These are phyloP conservation scores for Aspergillus sp. DNA, from an alignment of 2,329 filamentous ascomycete species.

Conservation along the genomic window DNA sequence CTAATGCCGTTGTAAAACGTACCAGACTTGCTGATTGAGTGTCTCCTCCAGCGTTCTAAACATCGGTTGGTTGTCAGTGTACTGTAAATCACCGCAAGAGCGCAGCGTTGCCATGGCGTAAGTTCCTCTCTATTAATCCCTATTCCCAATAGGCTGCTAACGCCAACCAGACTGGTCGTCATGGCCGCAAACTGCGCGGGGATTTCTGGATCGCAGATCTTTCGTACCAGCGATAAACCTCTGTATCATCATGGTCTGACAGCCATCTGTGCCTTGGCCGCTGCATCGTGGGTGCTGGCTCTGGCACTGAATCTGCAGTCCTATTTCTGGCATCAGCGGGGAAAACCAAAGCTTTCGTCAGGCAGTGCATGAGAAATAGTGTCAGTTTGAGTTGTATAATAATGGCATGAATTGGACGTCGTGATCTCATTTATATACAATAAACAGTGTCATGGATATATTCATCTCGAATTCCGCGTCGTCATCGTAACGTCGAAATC, in stretches of 20 bases:
- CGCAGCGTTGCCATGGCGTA: slow-evolving; percentile 61
- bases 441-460: not conserved
- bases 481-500: not conserved
- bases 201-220: slow-evolving; percentile 63
- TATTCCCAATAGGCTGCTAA: not conserved
- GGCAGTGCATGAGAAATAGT: not conserved
- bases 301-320: slow-evolving; percentile 22
- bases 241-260: slow-evolving; percentile 31
- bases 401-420: not conserved
- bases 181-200: slow-evolving; percentile 64
- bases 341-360: slow-evolving; percentile 13
- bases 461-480: not conserved
- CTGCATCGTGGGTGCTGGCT: slow-evolving; percentile 23
- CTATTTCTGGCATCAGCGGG: slow-evolving; percentile 18
- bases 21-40: not conserved
- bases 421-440: slow-evolving; percentile 1
- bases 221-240: slow-evolving; percentile 37
- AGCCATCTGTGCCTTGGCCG: slow-evolving; percentile 25
- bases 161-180: slow-evolving; percentile 42
- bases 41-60: slow-evolving; percentile 47
- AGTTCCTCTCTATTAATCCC: slow-evolving; percentile 10
- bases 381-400: not conserved
- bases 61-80: slow-evolving; percentile 60
- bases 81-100: slow-evolving; percentile 57
- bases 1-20: not conserved